Base-by-base conservation (phyloP, 257 asterid species). In the Fraxinus americana region DNA sequence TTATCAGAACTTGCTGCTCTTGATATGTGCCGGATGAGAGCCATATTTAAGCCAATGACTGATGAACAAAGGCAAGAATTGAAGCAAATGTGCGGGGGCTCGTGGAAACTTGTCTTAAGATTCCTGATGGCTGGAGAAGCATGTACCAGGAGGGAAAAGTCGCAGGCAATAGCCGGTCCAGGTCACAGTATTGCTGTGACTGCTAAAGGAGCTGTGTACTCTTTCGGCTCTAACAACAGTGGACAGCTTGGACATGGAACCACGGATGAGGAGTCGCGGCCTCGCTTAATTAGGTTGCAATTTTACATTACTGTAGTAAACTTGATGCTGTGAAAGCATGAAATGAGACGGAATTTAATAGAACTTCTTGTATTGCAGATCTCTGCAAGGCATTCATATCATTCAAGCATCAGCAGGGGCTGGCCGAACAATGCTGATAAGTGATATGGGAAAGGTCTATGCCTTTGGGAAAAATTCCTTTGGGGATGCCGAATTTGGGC, bases 131-230 rank as follows among this genome's bases (percentile, higher is more conserved):
- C 98, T 34, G 99, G 99, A 70, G 99, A 96, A 87, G 82, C 86
- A 10, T 94, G 99, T 80, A 86, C 89, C 27, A 76, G 99, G 85
- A 86, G 99, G 88, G 99, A 94, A 88, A 93, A 86, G 78, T 89
- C 98, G 34, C 99, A 96, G 75, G 99, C 98, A 1, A 89, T 94
- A 77, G 99, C 99, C 0, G 99, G 99, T 27, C 98, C 99, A 1
- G 98, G 99, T 27, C 98, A 96, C 79, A 93, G 98, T 78, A 76
- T 96, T 75, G 98, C 93, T 10, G 98, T 96, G 80, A 96, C 97
- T 69, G 81, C 92, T 27, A 84, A 85, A 12, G 99, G 99, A 79
- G 90, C 80, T n/a, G 98, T 87, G 3, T 94, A 92, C 79, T 87
- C 99, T 1, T 96, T 96, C 7, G 99, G 98, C 39, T 91, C 97